Evolutionary conservation across 2,329 filamentous ascomycete genomes (phyloP).

Genomic region (Diaporthe humulicola): DNA sequence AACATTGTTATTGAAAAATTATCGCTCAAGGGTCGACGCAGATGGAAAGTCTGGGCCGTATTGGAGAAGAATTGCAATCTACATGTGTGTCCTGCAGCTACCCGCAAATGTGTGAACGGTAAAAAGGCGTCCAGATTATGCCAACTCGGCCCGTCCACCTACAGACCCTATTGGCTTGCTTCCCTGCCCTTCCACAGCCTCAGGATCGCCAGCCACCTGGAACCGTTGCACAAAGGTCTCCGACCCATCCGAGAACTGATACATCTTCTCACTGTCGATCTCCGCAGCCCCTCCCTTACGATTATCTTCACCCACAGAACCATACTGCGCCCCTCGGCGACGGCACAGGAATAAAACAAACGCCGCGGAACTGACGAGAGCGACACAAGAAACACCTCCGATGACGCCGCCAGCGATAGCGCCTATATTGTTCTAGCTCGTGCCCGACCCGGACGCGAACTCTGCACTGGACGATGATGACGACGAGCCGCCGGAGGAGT

Average conservation of each 20-base stretch:
- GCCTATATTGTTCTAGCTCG: slow-evolving; percentile 37
- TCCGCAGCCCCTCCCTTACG: not conserved
- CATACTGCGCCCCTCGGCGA: not conserved
- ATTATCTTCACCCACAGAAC: not conserved
- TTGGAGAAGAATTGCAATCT: not conserved
- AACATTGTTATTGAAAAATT: too few relatives aligned
- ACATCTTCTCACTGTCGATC: not conserved
- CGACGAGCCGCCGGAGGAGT: not conserved
- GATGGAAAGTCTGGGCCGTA: too few relatives aligned
- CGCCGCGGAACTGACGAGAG: slow-evolving; percentile 43
- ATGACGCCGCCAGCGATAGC: slow-evolving; percentile 46
- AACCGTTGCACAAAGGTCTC: not conserved
- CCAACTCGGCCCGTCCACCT: not conserved
- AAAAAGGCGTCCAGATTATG: not conserved
- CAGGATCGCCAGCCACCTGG: slow-evolving; percentile 2
- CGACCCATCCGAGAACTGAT: not conserved
- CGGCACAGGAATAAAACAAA: slow-evolving; percentile 44
- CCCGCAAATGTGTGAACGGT: too few relatives aligned
- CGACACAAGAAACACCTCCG: slow-evolving; percentile 37
- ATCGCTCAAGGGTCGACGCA: too few relatives aligned
- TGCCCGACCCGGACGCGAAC: not conserved
- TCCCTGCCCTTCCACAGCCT: not conserved
- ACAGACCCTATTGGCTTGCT: not conserved
- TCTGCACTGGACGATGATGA: not conserved
- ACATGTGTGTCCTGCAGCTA: not conserved